A percentile compares a stretch with the other conserved stretches of the same genome.
Evolutionary conservation across 140 eudicot genomes (phyloP).

Genomic region (Stevia rebaudiana): DNA sequence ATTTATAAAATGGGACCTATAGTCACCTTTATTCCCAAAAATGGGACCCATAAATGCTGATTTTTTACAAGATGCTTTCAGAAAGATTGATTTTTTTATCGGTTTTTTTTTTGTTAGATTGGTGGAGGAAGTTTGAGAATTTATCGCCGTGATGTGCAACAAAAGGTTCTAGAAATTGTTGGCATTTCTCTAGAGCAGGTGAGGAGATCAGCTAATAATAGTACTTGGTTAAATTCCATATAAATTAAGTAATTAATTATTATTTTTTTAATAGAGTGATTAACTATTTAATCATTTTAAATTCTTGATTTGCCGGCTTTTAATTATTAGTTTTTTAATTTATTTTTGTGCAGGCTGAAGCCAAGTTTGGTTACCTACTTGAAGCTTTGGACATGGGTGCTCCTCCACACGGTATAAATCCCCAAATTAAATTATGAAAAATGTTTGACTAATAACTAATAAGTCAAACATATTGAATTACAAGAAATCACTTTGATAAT

Average conservation of each 20-base stretch:
- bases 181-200: conserved; percentile 94
- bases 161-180: conserved; percentile 79
- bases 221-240: background rate
- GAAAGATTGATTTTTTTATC: background rate
- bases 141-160: conserved; percentile 80
- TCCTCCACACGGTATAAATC: conserved; percentile 83
- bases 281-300: background rate
- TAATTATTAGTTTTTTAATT: conserved; percentile 7
- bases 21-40: background rate
- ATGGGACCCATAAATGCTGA: background rate
- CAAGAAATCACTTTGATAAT: background rate
- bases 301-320: background rate
- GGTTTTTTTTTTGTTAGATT: conserved; percentile 42
- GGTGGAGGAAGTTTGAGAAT: conserved; percentile 99
- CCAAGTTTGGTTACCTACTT: conserved; percentile 89
- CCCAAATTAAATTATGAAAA: background rate
- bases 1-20: background rate
- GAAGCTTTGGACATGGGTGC: conserved; percentile 99
- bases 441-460: background rate
- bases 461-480: background rate
- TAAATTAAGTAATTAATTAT: background rate
- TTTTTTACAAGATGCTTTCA: background rate
- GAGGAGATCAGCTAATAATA: conserved; percentile 7
- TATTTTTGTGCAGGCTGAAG: conserved; percentile 71
- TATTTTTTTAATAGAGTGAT: background rate